Conservation (phyloP, 23 red algal species). For the Gracilaria caudata region DNA sequence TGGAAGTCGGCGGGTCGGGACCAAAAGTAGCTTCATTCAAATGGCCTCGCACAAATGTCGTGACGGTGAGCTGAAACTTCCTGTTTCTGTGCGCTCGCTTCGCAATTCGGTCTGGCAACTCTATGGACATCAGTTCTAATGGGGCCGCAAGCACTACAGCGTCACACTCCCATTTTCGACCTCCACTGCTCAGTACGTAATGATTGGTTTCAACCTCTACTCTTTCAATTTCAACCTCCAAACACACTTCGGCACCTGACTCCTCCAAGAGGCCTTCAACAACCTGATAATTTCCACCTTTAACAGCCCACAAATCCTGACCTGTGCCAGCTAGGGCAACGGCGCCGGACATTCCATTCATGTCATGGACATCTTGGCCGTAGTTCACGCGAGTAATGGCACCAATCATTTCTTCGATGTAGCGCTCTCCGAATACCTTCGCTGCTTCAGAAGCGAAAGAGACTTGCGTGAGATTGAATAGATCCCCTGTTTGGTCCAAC, state of each 20-base stretch:
- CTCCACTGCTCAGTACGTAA: background rate
- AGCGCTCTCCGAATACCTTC: constrained; percentile 17
- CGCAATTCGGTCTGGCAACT: constrained; percentile 11
- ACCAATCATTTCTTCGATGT: constrained; percentile 30
- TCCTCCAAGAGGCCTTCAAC: constrained; percentile 38
- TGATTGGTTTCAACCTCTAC: constrained; percentile 8
- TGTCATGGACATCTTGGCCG: constrained; percentile 60
- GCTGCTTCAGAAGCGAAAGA: constrained; percentile 15
- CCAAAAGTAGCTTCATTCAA: constrained; percentile 64
- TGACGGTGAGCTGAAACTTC: constrained; percentile 47
- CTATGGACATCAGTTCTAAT: constrained; percentile 47
- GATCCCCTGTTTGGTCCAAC: constrained; percentile 5
- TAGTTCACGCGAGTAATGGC: constrained; percentile 81
- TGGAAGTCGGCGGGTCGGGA: constrained; percentile 26
- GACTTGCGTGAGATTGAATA: constrained; percentile 49
- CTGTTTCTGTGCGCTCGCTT: constrained; percentile 12
- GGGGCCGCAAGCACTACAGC: constrained; percentile 71
- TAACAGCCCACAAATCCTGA: constrained; percentile 65
- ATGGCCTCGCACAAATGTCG: constrained; percentile 70
- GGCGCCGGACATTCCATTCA: constrained; percentile 65
- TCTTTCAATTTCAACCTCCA: constrained; percentile 8
- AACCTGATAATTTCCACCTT: constrained; percentile 59
- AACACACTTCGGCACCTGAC: constrained; percentile 26
- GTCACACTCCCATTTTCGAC: constrained; percentile 30
- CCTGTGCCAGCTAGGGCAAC: constrained; percentile 73